Conservation (phyloP, 2,329 filamentous ascomycete species). For the Aspergillus pseudoglaucus region DNA sequence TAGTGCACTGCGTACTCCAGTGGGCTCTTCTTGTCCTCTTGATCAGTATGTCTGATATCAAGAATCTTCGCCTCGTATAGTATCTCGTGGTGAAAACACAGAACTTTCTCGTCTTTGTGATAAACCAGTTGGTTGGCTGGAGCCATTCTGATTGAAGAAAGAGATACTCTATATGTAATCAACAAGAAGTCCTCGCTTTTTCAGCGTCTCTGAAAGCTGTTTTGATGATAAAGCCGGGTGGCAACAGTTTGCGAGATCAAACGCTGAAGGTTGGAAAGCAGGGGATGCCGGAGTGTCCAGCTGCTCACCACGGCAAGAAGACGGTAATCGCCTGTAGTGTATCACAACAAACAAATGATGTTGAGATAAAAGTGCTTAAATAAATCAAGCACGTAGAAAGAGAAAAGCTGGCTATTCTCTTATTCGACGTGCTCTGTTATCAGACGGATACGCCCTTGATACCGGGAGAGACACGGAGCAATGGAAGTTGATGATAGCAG, state of each 20-base stretch:
- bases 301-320: not conserved
- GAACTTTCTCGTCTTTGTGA: constrained; percentile 76
- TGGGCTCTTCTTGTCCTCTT: constrained; percentile 62
- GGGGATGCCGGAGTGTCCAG: not conserved
- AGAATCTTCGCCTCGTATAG: constrained; percentile 96
- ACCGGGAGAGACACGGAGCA: not conserved
- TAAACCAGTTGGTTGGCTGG: constrained; percentile 51
- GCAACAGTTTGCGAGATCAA: too few relatives aligned
- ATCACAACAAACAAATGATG: not conserved
- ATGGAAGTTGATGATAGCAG: not conserved
- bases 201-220: not conserved
- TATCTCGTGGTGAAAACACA: constrained; percentile 96
- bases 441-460: not conserved
- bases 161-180: not conserved
- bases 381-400: not conserved
- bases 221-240: not conserved
- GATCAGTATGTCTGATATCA: constrained; percentile 61
- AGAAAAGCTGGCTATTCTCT: not conserved
- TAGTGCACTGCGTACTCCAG: constrained; percentile 93
- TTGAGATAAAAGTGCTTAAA: not conserved
- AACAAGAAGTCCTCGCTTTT: not conserved
- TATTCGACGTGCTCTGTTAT: not conserved
- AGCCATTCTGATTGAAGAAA: constrained; percentile 51
- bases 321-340: not conserved
- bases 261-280: too few relatives aligned